Base-by-base conservation (phyloP, 1,139 yeast genomes). In the Kazachstania sp. region DNA sequence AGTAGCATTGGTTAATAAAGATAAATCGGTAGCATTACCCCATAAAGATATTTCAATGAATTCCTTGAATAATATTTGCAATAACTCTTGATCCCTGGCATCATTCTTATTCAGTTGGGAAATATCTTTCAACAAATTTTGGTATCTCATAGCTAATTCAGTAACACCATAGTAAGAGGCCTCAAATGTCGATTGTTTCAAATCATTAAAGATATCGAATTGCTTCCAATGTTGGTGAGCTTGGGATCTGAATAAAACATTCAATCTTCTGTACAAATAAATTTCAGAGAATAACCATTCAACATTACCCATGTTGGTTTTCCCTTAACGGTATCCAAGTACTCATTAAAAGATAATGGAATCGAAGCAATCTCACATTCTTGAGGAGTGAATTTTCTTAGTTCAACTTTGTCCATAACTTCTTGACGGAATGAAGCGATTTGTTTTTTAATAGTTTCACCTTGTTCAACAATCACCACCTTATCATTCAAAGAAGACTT, bases 11-110 rank as follows among this genome's bases (percentile, higher is more conserved):
- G 95, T 90, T 54, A 92, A 72, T 50, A 94, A 71, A 0, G 97
- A 87, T 60, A 92, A 74, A 67, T 92, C 99, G 6, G 97, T 87
- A 23, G 97, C 97, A 66, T 92, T 92, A 23, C 99, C 99, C 98
- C 98, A 92, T 49, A 92, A 71, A 0, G 97, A 86, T 51, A 92
- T 79, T 61, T 88, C 96, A 42, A 85, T 70, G 58, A 88, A 86
- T 63, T 94, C 98, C 53, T 74, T 74, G 67, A 83, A 83, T 44
- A 81, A 66, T n/a, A 77, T 61, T 51, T 73, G 64, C 53, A 83
- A 68, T 0, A 75, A 68, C n/a, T 75, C 79, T 3, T 59, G 54
- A 49, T 73, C 75, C 15, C 67, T 53, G 16, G 59, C 56, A 13
- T 58, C 57, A 8, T 58, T 53, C 16, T 57, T 58, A 12, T 59